Base-by-base conservation (phyloP, 2,329 filamentous ascomycete species). In the Cladosporium sp. region DNA sequence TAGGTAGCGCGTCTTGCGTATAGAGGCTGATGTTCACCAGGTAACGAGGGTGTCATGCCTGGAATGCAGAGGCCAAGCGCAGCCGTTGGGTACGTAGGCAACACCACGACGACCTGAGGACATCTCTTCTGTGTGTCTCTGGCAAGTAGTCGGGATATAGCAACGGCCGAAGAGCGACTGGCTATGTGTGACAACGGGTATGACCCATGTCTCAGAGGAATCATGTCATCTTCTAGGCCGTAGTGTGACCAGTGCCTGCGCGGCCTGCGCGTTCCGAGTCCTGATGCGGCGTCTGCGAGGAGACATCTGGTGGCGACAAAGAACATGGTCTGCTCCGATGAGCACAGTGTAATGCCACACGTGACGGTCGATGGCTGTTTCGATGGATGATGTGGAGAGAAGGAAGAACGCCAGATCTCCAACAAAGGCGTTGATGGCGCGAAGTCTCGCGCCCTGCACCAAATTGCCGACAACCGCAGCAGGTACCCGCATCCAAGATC, bases 1-100 rank as follows among this genome's bases (percentile, higher is more conserved):
- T n/a, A 20, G 15, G 34, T 52, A 52, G 39, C 47, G 56, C 15
- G 39, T 28, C 28, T n/a, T 25, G 39, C 17, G 39, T 17, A 28
- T 28, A 52, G 49, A 38, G 49, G 47, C 30, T 59, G 56, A 59
- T 59, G 56, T 59, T 59, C 56, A 59, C 56, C 56, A 45, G 56
- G 56, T 45, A 59, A 59, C 56, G 56, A 19, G 20, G 19, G 38
- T 40, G 28, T 39, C 54, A 39, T 39, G 54, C 30, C 52, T 56
- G 54, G 54, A 56, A 56, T 56, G 54, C 38, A 56, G 42, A 49
- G 42, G 54, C 54, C 54, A 38, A 56, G 54, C 28, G 14, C 14
- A 22, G 34, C 54, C 54, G 54, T 56, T 56, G 54, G 54, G 42
- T 40, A 42, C 42, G 20, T 34, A 15, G 54, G 42, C 54, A 56